Evolutionary conservation across 768 basidiomycete genomes (phyloP).

Genomic region (Trametopsis cervina): DNA sequence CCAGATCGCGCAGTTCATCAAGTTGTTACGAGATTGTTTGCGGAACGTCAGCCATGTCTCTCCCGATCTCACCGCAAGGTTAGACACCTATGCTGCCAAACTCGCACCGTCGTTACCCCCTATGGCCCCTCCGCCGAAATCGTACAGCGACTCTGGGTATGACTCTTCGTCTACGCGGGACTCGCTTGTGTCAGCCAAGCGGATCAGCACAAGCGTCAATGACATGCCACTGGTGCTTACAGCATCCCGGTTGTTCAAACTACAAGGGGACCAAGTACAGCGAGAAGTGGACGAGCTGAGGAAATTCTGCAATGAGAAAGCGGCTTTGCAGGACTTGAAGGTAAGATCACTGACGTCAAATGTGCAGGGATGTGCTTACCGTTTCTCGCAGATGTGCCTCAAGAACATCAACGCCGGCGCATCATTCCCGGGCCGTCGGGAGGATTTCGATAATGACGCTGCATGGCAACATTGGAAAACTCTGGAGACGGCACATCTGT

Average conservation of each 20-base stretch:
- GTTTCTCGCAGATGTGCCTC: conserved; percentile 60
- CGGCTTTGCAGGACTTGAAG: conserved; percentile 84
- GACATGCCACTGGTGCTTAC: conserved; percentile 77
- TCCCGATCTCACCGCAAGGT: conserved; percentile 70
- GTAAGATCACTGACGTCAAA: conserved; percentile 28
- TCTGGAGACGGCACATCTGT: conserved; percentile 74
- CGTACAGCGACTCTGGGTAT: conserved; percentile 59
- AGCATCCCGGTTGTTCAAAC: conserved; percentile 68
- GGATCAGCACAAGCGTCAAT: conserved; percentile 38
- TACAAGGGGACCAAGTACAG: conserved; percentile 61
- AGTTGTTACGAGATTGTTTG: conserved; percentile 77
- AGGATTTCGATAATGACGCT: conserved; percentile 79
- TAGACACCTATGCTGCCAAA: conserved; percentile 82
- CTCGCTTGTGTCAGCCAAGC: conserved; percentile 32
- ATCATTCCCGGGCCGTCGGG: conserved; percentile 76
- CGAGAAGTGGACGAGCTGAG: conserved; percentile 64
- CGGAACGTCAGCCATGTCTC: conserved; percentile 68
- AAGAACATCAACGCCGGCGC: conserved; percentile 85
- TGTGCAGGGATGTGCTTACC: conserved; percentile 8
- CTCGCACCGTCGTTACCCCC: conserved; percentile 47
- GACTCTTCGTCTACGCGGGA: conserved; percentile 58
- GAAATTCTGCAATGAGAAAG: conserved; percentile 72
- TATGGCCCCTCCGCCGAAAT: conserved; percentile 16
- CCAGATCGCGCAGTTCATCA: conserved; percentile 86
- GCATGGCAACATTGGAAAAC: conserved; percentile 84